Evolutionary conservation across 768 basidiomycete genomes (phyloP), one percentile per base, ranked within the genome.

Genomic region (Boletus tylopilopsis): DNA sequence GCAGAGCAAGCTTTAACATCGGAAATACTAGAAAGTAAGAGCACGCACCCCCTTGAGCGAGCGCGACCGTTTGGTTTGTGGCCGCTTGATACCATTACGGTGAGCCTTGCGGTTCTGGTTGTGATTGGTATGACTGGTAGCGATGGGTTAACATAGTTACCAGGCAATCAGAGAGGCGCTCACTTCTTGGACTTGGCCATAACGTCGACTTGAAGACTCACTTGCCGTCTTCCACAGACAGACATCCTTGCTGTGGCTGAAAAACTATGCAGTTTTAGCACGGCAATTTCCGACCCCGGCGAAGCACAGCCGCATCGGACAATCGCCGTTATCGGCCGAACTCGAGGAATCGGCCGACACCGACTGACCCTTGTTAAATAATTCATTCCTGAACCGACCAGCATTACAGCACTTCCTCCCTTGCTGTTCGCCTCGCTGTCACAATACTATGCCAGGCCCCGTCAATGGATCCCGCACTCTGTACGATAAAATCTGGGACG

Each of bases 121-220:
- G 81, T 95, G 94, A 73, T 90, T 91, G 64, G 87, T 91, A 70
- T 92, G 87, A 64, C 88, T 93, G 54, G 50, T 92, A 54, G 50
- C 8, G 39, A 38, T 6, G 38, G 12, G 40, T 67, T 41, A 66
- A 48, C 37, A 34, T 40, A 24, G 13, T 36, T 57, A 45, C 51
- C 42, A 54, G 32, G 22, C 5, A 18, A 33, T 25, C 48, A n/a
- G 46, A 16, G 46, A 46, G 45, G 51, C 22, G 61, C 81, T 49
- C 69, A 94, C 91, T 97, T 97, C 80, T 97, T 97, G 57, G 95
- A 98, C 76, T 98, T 96, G 80, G 94, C 85, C 93, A 96, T 97
- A 60, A 68, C 54, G 61, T 64, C 41, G 52, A 56, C 53, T 59
- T 47, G 57, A 39, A 42, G 44, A 21, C 40, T 22, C 40, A 5